Evolutionary conservation across 1,284 basidiomycete species (phyloP), one percentile per base, ranked within the genome.

Genomic region (Papiliotrema nemorosa): DNA sequence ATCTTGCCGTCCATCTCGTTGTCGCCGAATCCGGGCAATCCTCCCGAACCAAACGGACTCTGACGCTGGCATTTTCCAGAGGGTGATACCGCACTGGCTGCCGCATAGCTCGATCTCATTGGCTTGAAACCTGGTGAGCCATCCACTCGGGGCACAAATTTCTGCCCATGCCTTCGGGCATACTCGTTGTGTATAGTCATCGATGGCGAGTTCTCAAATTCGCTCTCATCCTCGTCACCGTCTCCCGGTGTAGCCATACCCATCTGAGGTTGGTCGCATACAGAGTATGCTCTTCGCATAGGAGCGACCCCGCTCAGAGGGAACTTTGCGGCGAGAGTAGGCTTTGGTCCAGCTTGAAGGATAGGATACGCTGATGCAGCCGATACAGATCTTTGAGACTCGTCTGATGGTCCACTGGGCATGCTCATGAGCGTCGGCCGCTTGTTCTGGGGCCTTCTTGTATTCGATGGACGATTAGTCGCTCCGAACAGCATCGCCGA

Each of bases 1-100:
- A 94, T 82, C 77, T 98, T 98, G 41, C 92, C 91, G 56, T 86
- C 80, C 22, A 87, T 83, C 72, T 97, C 92, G 63, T 91, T 90
- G 63, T 90, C 88, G n/a, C 91, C 87, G 69, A 93, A 93, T 0
- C 89, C 85, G 47, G 84, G 82, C 53, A 87, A 66, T 22, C 83
- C 84, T 29, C 61, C 55, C n/a, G 53, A 49, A 3, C 58, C 63
- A 49, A 60, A 62, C 10, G 58, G 59, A 44, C 58, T 62, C 7
- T 42, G 41, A 47, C 58, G 60, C 49, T 60, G 63, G 26, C 54
- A 50, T 37, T 59, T 62, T 10, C 52, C 40, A 14, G 24, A 36
- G 10, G 63, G 58, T 36, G 54, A 58, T n/a, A 55, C 45, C 10
- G 40, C 49, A 31, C 29, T 31, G 18, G 57, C 31, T 5, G 47